Conservation (phyloP, 2,329 filamentous ascomycete genomes). For the Tolypocladium inflatum region DNA sequence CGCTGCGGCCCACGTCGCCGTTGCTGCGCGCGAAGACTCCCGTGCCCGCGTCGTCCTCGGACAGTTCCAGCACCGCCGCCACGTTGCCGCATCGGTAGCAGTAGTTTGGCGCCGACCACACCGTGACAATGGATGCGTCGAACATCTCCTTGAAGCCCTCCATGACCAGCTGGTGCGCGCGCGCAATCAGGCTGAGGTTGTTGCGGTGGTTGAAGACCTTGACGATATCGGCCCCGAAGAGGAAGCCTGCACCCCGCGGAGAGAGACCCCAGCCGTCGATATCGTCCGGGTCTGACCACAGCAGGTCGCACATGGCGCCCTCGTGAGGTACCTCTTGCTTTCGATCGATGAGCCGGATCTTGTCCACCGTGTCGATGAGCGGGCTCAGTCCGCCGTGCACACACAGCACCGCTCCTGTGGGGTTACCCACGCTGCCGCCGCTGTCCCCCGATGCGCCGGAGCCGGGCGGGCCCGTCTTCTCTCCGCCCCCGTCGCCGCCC, state of each 20-base stretch:
- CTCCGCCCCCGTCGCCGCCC: conserved; percentile 7
- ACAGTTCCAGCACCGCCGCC: conserved; percentile 85
- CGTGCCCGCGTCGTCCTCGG: conserved; percentile 72
- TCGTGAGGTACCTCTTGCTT: conserved; percentile 99
- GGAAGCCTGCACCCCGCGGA: conserved; percentile 86
- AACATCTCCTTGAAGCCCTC: conserved; percentile 99
- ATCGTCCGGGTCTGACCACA: conserved; percentile 97
- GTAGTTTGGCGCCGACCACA: conserved; percentile 98
- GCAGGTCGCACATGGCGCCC: conserved; percentile 95
- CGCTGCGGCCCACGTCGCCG: conserved; percentile 56
- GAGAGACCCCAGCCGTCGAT: conserved; percentile 96
- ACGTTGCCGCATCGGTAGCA: conserved; percentile 96
- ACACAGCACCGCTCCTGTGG: conserved; percentile 79
- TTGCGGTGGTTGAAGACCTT: conserved; percentile 94
- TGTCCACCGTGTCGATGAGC: conserved; percentile 86
- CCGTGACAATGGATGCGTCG: conserved; percentile 87
- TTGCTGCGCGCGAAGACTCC: conserved; percentile 62
- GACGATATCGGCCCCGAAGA: conserved; percentile 93
- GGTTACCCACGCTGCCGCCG: conserved; percentile 52
- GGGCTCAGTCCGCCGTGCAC: conserved; percentile 92
- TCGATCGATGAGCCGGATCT: conserved; percentile 86
- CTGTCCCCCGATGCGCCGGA: conserved; percentile 68
- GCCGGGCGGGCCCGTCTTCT: conserved; percentile 60
- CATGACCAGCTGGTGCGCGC: conserved; percentile 97
- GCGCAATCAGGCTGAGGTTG: conserved; percentile 81